A percentile compares a stretch with the other conserved stretches of the same genome.
phyloP scores from a whole-genome alignment of 768 basidiomycete genomes.

The Trametes coccinea region DNA sequence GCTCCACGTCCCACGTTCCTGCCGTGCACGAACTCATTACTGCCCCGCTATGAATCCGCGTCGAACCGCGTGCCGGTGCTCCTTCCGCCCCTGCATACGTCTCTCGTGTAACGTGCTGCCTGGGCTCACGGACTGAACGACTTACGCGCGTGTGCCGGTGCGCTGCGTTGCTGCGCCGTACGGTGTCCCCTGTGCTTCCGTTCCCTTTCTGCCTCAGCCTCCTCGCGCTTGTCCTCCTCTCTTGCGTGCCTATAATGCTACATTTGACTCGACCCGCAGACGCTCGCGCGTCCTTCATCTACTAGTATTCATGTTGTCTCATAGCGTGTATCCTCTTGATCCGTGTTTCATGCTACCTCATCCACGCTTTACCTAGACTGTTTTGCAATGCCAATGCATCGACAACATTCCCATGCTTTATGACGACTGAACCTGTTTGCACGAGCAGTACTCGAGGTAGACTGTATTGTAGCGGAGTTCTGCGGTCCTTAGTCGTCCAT shows the following conservation, averaged over 20 bases:
- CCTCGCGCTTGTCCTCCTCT: background rate
- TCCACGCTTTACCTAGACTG: conserved; percentile 14
- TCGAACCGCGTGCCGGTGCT: background rate
- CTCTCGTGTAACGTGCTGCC: conserved; percentile 1
- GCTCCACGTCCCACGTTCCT: conserved; percentile 13
- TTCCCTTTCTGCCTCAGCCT: background rate
- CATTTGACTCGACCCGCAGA: background rate
- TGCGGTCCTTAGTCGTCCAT: background rate
- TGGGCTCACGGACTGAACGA: conserved; percentile 10
- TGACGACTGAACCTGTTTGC: too few species aligned
- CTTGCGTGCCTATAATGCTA: background rate
- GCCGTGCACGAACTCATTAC: conserved; percentile 17
- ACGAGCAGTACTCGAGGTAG: too few species aligned
- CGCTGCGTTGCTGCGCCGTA: background rate
- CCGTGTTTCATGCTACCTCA: conserved; percentile 7
- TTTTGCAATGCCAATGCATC: background rate
- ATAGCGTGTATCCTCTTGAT: conserved; percentile 2
- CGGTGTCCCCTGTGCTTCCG: background rate
- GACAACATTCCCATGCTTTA: background rate
- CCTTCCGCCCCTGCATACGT: background rate
- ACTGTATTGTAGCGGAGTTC: background rate
- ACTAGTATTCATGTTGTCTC: conserved; percentile 7
- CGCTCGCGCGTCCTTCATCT: background rate
- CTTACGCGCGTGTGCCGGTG: background rate
- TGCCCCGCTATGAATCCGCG: background rate